These are phyloP conservation scores for Xylaria telfairii DNA, from an alignment of 495 filamentous ascomycete genomes.

Conservation along the genomic window DNA sequence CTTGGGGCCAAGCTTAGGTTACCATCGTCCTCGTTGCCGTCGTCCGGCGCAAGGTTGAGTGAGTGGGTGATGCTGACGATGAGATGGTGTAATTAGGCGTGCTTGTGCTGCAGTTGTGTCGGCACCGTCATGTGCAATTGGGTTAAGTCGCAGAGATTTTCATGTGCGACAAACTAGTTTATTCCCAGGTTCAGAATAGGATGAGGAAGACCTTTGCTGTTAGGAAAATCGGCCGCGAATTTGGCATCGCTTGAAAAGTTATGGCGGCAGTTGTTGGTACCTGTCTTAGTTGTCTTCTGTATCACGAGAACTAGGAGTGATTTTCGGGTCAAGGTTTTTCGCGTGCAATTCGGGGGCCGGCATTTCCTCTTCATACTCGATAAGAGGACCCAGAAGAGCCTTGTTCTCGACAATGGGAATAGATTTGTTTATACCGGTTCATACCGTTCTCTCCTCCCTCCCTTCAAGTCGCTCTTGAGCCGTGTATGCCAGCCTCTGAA, in stretches of 20 bases:
- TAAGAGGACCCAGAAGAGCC: too few species aligned
- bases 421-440: too few species aligned
- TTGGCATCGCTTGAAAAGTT: background rate
- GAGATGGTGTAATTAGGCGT: slow-evolving; percentile 34
- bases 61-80: background rate
- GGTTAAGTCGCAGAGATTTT: slow-evolving; percentile 34
- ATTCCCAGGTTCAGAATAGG: background rate
- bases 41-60: background rate
- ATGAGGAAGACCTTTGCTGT: background rate
- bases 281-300: too few species aligned
- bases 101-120: slow-evolving; percentile 48
- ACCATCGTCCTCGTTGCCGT: background rate
- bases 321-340: too few species aligned
- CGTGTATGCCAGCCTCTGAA: too few species aligned
- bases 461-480: too few species aligned
- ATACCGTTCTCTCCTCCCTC: too few species aligned
- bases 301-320: too few species aligned
- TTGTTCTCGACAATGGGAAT: too few species aligned
- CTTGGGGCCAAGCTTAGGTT: background rate
- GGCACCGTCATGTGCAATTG: slow-evolving; percentile 45
- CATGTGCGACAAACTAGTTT: slow-evolving; percentile 17
- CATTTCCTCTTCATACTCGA: too few species aligned
- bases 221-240: background rate
- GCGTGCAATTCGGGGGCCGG: too few species aligned
- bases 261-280: too few species aligned